Evolutionary conservation across 1,284 basidiomycete genomes (phyloP).

Genomic region (Athelia psychrophila): DNA sequence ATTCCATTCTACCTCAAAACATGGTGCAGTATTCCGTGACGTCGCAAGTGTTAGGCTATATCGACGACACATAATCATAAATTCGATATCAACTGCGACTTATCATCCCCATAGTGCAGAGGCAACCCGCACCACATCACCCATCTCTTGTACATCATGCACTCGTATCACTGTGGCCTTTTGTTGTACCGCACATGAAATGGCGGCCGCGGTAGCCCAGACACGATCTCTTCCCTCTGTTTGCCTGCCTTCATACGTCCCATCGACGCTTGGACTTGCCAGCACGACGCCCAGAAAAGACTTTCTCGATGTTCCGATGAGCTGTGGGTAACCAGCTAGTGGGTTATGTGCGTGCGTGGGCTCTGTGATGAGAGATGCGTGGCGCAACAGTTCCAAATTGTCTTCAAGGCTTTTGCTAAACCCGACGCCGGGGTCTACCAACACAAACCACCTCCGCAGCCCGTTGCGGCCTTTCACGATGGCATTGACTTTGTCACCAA

Average conservation of each 20-base stretch:
- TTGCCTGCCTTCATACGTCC: conserved; percentile 42
- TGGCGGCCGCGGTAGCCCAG: conserved; percentile 82
- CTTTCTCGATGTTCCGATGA: conserved; percentile 84
- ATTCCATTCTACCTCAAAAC: too few species aligned
- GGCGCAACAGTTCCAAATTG: conserved; percentile 70
- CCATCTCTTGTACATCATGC: conserved; percentile 77
- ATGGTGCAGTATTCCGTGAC: too few species aligned
- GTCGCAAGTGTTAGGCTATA: too few species aligned
- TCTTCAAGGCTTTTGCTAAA: conserved; percentile 88
- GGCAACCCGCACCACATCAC: conserved; percentile 45
- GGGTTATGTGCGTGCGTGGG: conserved; percentile 40
- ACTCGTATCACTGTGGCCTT: conserved; percentile 78
- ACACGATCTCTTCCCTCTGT: conserved; percentile 64
- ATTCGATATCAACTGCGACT: too few species aligned
- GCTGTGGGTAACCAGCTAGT: conserved; percentile 63
- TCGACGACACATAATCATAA: too few species aligned
- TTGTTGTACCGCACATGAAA: conserved; percentile 75
- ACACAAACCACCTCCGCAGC: conserved; percentile 85
- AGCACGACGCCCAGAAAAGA: conserved; percentile 76
- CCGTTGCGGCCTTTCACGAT: conserved; percentile 76
- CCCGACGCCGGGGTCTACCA: conserved; percentile 92
- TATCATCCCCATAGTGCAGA: conserved; percentile 41
- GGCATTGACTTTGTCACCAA: conserved; percentile 64
- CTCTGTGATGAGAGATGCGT: conserved; percentile 49
- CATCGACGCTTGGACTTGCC: conserved; percentile 34